Base-by-base conservation (phyloP, 257 asterid genomes). In the Euphrasia confusa region DNA sequence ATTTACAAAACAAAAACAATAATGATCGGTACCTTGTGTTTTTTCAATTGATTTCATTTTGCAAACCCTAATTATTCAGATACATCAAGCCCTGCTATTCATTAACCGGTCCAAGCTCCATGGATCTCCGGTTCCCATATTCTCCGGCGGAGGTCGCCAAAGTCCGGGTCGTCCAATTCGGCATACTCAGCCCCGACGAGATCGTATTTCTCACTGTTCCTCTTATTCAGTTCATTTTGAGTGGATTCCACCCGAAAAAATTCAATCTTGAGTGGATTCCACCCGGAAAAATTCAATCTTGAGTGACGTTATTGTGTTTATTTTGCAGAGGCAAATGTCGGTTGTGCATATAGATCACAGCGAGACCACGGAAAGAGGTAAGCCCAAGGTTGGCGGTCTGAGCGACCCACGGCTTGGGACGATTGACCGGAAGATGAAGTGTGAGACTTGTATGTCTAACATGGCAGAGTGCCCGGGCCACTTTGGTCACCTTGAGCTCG, bases 401-500 rank as follows among this genome's bases (percentile, higher is more conserved):
- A 89, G 97, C 67, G 99, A 93, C 71, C 88, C 88, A 13, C 77
- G 90, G 10, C 79, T 93, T 15, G 99, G 99, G 67, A 93, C 99
- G 3, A 93, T 93, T 63, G 99, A 93, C 66, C 71, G 99, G 72
- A 93, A 89, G 75, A 73, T 83, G 86, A 93, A 93, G 81, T 93
- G 99, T 24, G 99, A 93, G 75, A 93, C 99, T 8, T 93, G 99
- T 80, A 93, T 89, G 97, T 85, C 96, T 2, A 89, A 73, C 61
- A 93, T 93, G 99, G 99, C 99, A 0, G 99, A 93, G 75, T 93
- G 99, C 56, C 94, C 99, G 4, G 99, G 99, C 30, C 99, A 93
- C 66, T 93, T 93, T 21, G 99, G 97, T 6, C 99, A 93, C 67
- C 95, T 93, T 7, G 99, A 93, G 87, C 92, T 93, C 1, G 99